Conservation (phyloP, 2,329 filamentous ascomycete genomes). For the Cladosporium sp. region DNA sequence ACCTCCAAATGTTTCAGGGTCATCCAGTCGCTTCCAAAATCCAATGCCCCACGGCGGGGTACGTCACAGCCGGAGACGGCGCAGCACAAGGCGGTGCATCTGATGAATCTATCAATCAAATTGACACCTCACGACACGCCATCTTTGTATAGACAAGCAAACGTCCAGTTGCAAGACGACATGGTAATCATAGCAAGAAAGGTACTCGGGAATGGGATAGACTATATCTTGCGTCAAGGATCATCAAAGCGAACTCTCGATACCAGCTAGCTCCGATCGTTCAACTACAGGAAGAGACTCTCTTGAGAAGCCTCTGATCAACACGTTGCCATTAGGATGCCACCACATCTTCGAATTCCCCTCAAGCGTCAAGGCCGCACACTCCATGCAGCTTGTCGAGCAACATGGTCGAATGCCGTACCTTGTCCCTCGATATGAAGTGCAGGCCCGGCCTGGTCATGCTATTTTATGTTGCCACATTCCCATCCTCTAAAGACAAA, state of each 20-base stretch:
- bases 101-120: too few relatives aligned
- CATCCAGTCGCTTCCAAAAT: neutral
- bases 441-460: neutral
- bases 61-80: neutral
- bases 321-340: neutral
- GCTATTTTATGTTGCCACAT: neutral
- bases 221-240: neutral
- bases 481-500: neutral
- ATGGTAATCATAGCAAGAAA: too few relatives aligned
- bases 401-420: neutral
- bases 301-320: neutral
- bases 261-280: neutral
- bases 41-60: neutral
- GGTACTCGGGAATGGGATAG: too few relatives aligned
- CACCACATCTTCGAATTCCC: neutral
- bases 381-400: neutral
- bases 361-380: neutral
- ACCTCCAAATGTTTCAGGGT: neutral
- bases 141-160: too few relatives aligned
- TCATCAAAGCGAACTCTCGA: conserved; percentile 2
- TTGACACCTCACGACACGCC: too few relatives aligned
- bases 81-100: too few relatives aligned
- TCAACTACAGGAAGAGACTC: conserved; percentile 7
- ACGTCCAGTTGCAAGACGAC: too few relatives aligned
- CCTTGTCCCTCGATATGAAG: neutral